Evolutionary conservation across 2,329 filamentous ascomycete genomes (phyloP), one percentile per base, ranked within the genome.

Genomic region (Aspergillus brunneoviolaceus): DNA sequence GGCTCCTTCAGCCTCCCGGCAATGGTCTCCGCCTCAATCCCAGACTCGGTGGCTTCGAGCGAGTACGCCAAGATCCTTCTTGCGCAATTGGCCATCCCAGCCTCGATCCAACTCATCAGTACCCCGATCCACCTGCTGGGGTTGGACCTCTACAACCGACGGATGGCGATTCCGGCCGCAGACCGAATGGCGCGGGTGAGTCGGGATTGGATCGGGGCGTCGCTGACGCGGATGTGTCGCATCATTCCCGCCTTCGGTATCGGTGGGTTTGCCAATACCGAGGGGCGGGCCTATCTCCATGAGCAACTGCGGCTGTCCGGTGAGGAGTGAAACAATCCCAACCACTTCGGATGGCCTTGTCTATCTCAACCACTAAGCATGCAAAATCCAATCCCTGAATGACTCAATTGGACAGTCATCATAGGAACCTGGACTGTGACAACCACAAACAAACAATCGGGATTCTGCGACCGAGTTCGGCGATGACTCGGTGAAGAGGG

Each of bases 171-270:
- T 61, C 74, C 78, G 2, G 81, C 83, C 72, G 72, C 74, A 49
- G 85, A 90, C 12, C 80, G 92, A 10, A 82, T 85, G 72, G 70
- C 75, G 0, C 83, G 85, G 52, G 84, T 96, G 14, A 80, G 84
- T 61, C 82, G 84, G 65, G 91, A 95, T 72, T 96, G 92, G 90
- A 79, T 83, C 11, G 82, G 89, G 60, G 93, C 89, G 72, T 85
- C 86, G 10, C 73, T 85, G 25, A 91, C 92, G 14, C 80, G 92
- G 63, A 89, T 96, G 76, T 89, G 89, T 65, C 83, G 92, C 60
- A 96, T 96, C 67, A 83, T 96, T 16, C 92, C 92, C 42, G 92
- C 92, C 0, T 96, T 95, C 80, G 92, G 92, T 0, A 83, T 96
- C 6, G 92, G 92, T 0, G 92, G 92, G 0, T 91, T 96, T 11